Evolutionary conservation across 352 stramenopile genomes (phyloP), one percentile per base, ranked within the genome.

Genomic region (Phytophthora europaea): DNA sequence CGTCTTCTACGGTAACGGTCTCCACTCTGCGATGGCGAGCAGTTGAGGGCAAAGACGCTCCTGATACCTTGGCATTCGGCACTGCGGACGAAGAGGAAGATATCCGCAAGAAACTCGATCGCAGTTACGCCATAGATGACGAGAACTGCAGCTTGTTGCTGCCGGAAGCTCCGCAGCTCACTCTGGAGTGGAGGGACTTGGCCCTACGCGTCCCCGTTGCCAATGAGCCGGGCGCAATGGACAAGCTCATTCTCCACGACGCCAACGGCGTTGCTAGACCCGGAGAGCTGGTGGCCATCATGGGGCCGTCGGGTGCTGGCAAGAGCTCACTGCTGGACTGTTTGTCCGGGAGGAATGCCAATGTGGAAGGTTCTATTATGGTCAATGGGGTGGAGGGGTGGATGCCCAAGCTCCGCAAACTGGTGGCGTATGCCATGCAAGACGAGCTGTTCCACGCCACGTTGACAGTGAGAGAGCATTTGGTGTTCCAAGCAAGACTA

Each of bases 321-420:
- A 98, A 98, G 70, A 97, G 89, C 7, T 98, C 96, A 1, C 83
- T 99, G 9, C 86, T 98, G 18, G 91, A 99, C 84, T 94, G 65
- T 63, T 64, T 99, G 54, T 92, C 95, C 0, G 80, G 96, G 12
- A 74, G 94, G 43, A 99, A 99, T 67, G 85, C 62, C 10, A 78
- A 75, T 28, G 90, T 84, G 16, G 79, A 82, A 26, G 83, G 89
- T 3, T 65, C 18, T 1, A 88, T 90, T 20, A 69, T 65, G 10
- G 79, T 98, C 38, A 90, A 86, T 53, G 93, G 94, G 15, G 38
- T 67, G 45, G 48, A 63, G 70, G 77, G 67, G 1, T 87, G 76
- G 70, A 76, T 43, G 26, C 72, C 72, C n/a, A 60, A 34, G 9
- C 20, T 67, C 6, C 63, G 61, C 53, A 65, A 47, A 31, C 34